A percentile compares a stretch with the other conserved stretches of the same genome.
Evolutionary conservation across 2,329 filamentous ascomycete species (phyloP).

Genomic region (Xylariales sp.): DNA sequence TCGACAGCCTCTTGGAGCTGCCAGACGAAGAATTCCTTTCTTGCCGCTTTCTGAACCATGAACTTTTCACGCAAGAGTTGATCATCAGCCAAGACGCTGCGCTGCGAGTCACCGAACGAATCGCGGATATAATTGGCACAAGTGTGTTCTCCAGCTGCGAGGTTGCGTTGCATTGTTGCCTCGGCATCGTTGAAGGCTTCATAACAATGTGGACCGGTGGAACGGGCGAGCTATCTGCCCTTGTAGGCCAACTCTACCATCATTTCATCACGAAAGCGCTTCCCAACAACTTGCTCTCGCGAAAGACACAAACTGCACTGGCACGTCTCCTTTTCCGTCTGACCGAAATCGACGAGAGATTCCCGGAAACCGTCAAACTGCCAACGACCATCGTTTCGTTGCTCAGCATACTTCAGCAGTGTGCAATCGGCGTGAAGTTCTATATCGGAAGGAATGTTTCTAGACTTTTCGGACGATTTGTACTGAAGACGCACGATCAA

Average conservation of each 20-base stretch:
- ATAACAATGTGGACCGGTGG: slow-evolving; percentile 59
- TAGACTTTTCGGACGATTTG: slow-evolving; percentile 72
- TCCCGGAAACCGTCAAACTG: slow-evolving; percentile 54
- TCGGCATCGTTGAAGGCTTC: slow-evolving; percentile 64
- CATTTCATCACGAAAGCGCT: slow-evolving; percentile 69
- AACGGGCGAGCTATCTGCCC: slow-evolving; percentile 55
- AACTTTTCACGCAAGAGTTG: slow-evolving; percentile 51
- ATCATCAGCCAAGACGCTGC: slow-evolving; percentile 43
- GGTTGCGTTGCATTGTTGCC: slow-evolving; percentile 60
- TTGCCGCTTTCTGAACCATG: slow-evolving; percentile 44
- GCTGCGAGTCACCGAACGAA: slow-evolving; percentile 40
- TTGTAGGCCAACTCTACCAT: slow-evolving; percentile 71
- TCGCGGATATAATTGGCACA: slow-evolving; percentile 47
- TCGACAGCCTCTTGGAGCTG: slow-evolving; percentile 45
- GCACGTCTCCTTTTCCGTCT: slow-evolving; percentile 66
- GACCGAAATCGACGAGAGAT: slow-evolving; percentile 61
- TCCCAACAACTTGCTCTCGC: slow-evolving; percentile 64
- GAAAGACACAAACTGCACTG: slow-evolving; percentile 62
- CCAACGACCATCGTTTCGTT: slow-evolving; percentile 64
- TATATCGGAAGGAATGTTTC: slow-evolving; percentile 66
- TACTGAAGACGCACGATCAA: slow-evolving; percentile 77
- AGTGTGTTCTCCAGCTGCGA: slow-evolving; percentile 70
- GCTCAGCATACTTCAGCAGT: slow-evolving; percentile 64
- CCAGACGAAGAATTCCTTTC: slow-evolving; percentile 49
- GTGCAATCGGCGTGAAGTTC: slow-evolving; percentile 69